Base-by-base conservation (phyloP, 2,329 filamentous ascomycete species). In the Cylindrodendrum hubeiense region DNA sequence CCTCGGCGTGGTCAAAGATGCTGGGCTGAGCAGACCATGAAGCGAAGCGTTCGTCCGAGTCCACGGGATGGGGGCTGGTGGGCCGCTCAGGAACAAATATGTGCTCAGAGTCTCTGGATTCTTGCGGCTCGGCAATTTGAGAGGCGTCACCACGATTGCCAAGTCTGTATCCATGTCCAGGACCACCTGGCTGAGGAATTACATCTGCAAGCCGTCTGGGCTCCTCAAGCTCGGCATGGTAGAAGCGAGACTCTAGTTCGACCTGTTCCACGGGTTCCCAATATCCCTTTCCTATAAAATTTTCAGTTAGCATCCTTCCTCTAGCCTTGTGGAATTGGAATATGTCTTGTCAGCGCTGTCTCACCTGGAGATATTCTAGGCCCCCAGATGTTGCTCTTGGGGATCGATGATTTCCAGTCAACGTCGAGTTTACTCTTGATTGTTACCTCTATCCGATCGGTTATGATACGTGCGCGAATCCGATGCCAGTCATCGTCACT, bases 1-100 rank as follows among this genome's bases (percentile, higher is more conserved):
- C n/a, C 5, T 39, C 37, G 15, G 7, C 8, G 17, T 6, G 34
- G 5, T 65, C 60, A 49, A 67, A 76, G 5, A 73, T 30, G 17
- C 74, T 71, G 0, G 72, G 73, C 17, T 75, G 33, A 71, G 74
- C 24, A 76, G 76, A 5, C 64, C 69, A 75, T 15, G 73, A 60
- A 3, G 15, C 24, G n/a, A 12, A n/a, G 15, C 37, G 37, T 17
- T 39, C 37, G 17, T n/a, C 37, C n/a, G 37, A 39, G 17, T 39
- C 37, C 15, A 39, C n/a, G 6, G 37, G 37, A n/a, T 39, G 15
- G 5, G 37, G 37, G 17, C 37, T 39, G 15, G 5, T 4, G 2
- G 37, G 37, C 6, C 37, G 37, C 15, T 39, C 37, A 8, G 37
- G 37, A 2, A 3, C n/a, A 17, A 39, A 39, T 7, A 8, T 17